Evolutionary conservation across 176 grass and related monocot genomes (phyloP), one percentile per base, ranked within the genome.

Genomic region (Cocos nucifera): DNA sequence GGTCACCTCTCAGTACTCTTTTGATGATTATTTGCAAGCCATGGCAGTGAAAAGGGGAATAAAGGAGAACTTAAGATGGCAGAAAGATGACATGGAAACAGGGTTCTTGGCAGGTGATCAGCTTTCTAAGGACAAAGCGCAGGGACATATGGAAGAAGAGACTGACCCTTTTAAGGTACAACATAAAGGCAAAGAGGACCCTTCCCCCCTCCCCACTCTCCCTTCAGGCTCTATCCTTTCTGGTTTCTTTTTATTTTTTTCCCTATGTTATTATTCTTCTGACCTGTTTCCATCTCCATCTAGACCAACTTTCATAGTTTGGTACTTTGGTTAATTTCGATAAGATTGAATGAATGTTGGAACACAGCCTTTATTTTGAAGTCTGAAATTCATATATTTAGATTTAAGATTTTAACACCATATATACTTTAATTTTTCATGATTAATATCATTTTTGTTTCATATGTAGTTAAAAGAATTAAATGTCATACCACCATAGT

Each of bases 161-260:
- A 83, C 79, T 79, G 78, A 67, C 27, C 58, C 76, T 67, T 89
- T 86, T 66, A 78, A 98, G 93, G 93, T 98, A 91, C 74, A 82
- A 61, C 35, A 69, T 61, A 58, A 82, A 65, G 35, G 21, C 17
- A 17, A 2, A 12, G 35, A 50, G 4, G 6, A 22, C 15, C 15
- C 10, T 17, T 44, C 17, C 4, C 12, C 22, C 6, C 15, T 27
- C 14, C 6, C 22, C 0, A 16, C 6, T 27, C 25, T 59, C 9
- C 39, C 18, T 30, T 21, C 4, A 23, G 30, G 14, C 30, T 63
- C 25, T 4, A 24, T 27, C 21, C 9, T 6, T 9, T 44, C 10
- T 59, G 57, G 24, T 27, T 4, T 29, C 14, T 27, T 17, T 63
- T 27, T 32, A 8, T 44, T 19, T 0, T 19, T 7, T 52, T 12